Evolutionary conservation across 1,284 basidiomycete genomes (phyloP).

Genomic region (Mycena sp.): DNA sequence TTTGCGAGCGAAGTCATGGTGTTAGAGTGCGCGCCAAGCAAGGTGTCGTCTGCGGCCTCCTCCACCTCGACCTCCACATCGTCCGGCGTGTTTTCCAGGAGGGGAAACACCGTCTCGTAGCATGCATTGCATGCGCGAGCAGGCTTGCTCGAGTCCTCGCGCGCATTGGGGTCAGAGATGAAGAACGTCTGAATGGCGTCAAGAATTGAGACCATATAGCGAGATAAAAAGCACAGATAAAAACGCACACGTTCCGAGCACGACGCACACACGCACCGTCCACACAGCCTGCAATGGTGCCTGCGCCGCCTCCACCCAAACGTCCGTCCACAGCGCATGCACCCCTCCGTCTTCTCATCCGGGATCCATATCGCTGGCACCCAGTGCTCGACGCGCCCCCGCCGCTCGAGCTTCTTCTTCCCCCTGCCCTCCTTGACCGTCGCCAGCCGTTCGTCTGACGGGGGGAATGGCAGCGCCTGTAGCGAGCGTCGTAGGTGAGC

Average conservation of each 20-base stretch:
- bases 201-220: too few species aligned
- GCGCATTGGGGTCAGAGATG: slow-evolving; percentile 65
- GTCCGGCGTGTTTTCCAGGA: slow-evolving; percentile 53
- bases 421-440: slow-evolving; percentile 26
- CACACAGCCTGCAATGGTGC: slow-evolving; percentile 93
- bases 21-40: slow-evolving; percentile 24
- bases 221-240: background rate
- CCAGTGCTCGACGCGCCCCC: slow-evolving; percentile 84
- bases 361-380: slow-evolving; percentile 94
- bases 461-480: slow-evolving; percentile 76
- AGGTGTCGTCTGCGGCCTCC: slow-evolving; percentile 8
- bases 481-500: slow-evolving; percentile 76
- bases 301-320: slow-evolving; percentile 87
- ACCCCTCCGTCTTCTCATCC: slow-evolving; percentile 81
- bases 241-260: slow-evolving; percentile 81
- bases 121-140: slow-evolving; percentile 88
- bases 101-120: slow-evolving; percentile 85
- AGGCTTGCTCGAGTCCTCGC: slow-evolving; percentile 61
- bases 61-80: slow-evolving; percentile 2
- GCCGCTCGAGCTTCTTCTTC: slow-evolving; percentile 45
- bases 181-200: slow-evolving; percentile 93
- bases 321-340: slow-evolving; percentile 82
- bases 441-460: slow-evolving; percentile 56
- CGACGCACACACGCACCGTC: slow-evolving; percentile 83
- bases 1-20: slow-evolving; percentile 56